Percentiles rank a stretch among this genome's conserved stretches.
phyloP scores from a whole-genome alignment of 2,329 filamentous ascomycete species.

The Ceratocystis harringtonii region DNA sequence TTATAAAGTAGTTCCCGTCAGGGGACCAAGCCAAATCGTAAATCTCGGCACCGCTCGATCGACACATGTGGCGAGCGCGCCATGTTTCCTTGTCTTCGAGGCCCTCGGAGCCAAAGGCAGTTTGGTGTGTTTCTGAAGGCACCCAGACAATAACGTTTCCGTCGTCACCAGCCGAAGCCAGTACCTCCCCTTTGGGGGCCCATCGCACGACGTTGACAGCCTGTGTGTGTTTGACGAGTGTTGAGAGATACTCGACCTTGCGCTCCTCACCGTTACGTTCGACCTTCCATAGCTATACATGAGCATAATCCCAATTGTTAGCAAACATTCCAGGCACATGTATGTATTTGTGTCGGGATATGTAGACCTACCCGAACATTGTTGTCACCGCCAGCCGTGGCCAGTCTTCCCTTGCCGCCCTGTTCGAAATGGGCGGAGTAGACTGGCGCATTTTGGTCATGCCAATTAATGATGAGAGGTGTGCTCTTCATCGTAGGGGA shows the following conservation, averaged over 20 bases:
- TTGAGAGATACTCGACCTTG: constrained; percentile 82
- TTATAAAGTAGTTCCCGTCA: constrained; percentile 92
- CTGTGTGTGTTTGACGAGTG: constrained; percentile 84
- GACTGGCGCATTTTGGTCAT: constrained; percentile 90
- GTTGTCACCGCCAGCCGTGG: constrained; percentile 90
- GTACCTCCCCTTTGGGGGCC: constrained; percentile 76
- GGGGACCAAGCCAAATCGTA: constrained; percentile 98
- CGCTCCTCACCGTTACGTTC: constrained; percentile 72
- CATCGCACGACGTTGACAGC: constrained; percentile 96
- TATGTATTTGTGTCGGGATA: neutral
- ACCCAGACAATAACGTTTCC: constrained; percentile 96
- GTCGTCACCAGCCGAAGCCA: constrained; percentile 92
- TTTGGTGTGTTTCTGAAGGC: constrained; percentile 59
- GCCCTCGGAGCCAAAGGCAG: constrained; percentile 64
- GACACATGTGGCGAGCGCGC: constrained; percentile 95
- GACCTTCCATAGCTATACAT: constrained; percentile 62
- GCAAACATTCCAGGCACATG: neutral
- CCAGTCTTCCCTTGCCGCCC: constrained; percentile 75
- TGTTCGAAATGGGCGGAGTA: constrained; percentile 97
- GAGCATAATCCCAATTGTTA: no score
- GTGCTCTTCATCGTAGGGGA: constrained; percentile 71
- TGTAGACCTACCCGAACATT: constrained; percentile 63
- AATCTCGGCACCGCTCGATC: constrained; percentile 86
- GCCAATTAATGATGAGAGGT: constrained; percentile 95
- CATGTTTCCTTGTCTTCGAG: constrained; percentile 92